Evolutionary conservation across 2,329 filamentous ascomycete species (phyloP).

Genomic region (Beauveria sp.): DNA sequence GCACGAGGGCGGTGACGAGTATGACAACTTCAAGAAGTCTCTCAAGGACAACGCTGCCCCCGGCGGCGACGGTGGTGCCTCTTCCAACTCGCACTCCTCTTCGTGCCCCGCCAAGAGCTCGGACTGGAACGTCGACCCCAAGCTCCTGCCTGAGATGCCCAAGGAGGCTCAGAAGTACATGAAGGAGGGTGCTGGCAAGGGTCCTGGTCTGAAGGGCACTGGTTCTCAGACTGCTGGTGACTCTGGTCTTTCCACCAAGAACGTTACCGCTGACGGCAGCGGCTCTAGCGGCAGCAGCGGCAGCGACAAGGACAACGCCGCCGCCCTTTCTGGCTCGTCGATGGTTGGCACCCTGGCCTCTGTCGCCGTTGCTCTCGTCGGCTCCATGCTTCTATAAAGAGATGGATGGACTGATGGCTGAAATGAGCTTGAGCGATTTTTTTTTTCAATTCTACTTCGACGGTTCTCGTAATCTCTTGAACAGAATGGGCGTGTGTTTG

Average conservation of each 20-base stretch:
- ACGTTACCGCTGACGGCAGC: conserved; percentile 26
- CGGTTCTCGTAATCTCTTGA: conserved; percentile 2
- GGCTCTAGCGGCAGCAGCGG: conserved; percentile 20
- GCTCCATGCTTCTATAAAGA: conserved; percentile 4
- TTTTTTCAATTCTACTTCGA: conserved; percentile 2
- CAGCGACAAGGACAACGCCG: conserved; percentile 18
- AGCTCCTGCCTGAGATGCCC: conserved; percentile 45
- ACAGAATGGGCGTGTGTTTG: neutral
- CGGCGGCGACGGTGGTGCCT: conserved; percentile 42
- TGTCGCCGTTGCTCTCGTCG: conserved; percentile 26
- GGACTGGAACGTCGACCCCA: conserved; percentile 45
- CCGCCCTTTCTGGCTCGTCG: conserved; percentile 20
- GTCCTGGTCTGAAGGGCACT: conserved; percentile 43
- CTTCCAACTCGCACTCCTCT: conserved; percentile 37
- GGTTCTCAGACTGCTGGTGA: conserved; percentile 47
- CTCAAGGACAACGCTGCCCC: conserved; percentile 43
- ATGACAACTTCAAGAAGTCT: conserved; percentile 43
- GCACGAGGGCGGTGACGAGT: conserved; percentile 45
- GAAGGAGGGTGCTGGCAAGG: conserved; percentile 43
- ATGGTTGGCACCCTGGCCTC: conserved; percentile 20
- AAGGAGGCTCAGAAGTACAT: conserved; percentile 44
- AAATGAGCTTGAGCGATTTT: neutral
- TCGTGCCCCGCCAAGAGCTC: conserved; percentile 42
- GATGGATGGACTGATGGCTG: neutral
- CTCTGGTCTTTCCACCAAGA: conserved; percentile 39